phyloP scores from a whole-genome alignment of 129 eudicot species.

The Tanacetum coccineum region DNA sequence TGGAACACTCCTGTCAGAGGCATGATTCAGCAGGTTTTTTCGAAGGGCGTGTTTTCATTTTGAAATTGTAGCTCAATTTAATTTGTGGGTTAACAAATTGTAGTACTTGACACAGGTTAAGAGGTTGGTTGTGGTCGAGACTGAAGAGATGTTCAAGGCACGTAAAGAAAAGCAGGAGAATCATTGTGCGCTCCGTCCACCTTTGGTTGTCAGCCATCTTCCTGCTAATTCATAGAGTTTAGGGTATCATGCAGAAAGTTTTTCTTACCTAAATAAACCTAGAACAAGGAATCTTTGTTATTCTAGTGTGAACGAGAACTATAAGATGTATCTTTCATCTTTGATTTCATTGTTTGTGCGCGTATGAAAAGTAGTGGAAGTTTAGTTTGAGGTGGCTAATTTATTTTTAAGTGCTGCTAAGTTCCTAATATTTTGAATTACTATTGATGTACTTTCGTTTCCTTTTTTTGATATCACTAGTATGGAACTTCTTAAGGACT shows the following conservation, averaged over 20 bases:
- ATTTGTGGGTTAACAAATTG: not conserved
- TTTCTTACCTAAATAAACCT: not conserved
- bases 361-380: no score
- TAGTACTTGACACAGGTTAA: slow-evolving; percentile 38
- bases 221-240: slow-evolving; percentile 11
- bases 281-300: not conserved
- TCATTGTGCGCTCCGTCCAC: slow-evolving; percentile 59
- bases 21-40: slow-evolving; percentile 64
- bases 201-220: slow-evolving; percentile 46
- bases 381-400: no score
- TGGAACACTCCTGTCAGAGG: slow-evolving; percentile 78
- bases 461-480: no score
- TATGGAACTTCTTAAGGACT: no score
- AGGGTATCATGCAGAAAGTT: not conserved
- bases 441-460: no score
- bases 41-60: not conserved
- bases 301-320: not conserved
- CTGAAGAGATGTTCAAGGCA: slow-evolving; percentile 73
- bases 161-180: slow-evolving; percentile 46
- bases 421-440: no score
- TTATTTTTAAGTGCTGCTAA: no score
- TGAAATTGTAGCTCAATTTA: not conserved
- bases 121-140: slow-evolving; percentile 68
- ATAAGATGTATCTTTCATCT: not conserved
- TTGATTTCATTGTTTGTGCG: not conserved